Evolutionary conservation across 306 rosid genomes (phyloP).

Genomic region (Malus sieversii): DNA sequence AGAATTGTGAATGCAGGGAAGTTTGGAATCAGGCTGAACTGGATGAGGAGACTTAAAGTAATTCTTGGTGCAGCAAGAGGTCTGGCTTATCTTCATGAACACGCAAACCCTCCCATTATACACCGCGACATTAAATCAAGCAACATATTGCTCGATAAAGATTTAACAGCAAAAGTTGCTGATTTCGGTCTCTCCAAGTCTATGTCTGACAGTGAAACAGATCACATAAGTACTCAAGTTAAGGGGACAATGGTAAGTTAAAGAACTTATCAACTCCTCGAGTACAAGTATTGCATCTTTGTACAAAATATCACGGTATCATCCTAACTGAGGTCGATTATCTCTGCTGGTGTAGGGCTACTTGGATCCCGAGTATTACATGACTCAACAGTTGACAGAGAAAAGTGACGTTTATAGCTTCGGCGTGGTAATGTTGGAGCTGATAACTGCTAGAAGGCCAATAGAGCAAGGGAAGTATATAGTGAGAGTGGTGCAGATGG

Average conservation of each 20-base stretch:
- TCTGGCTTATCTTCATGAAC: conserved; percentile 69
- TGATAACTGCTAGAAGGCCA: conserved; percentile 60
- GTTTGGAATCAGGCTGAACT: conserved; percentile 60
- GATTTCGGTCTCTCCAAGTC: conserved; percentile 88
- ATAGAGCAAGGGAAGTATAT: conserved; percentile 58
- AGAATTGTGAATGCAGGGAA: conserved; percentile 37
- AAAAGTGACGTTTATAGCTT: conserved; percentile 78
- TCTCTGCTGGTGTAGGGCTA: conserved; percentile 46
- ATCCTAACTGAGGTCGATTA: neutral
- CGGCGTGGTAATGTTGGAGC: conserved; percentile 70
- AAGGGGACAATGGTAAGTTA: conserved; percentile 58
- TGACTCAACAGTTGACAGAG: conserved; percentile 43
- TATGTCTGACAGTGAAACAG: conserved; percentile 40
- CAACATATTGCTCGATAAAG: conserved; percentile 64
- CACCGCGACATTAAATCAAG: conserved; percentile 81
- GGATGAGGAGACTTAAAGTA: conserved; percentile 62
- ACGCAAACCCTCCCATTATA: conserved; percentile 67
- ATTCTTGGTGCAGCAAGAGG: conserved; percentile 76
- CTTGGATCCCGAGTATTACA: conserved; percentile 53
- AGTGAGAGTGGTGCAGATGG: conserved; percentile 51
- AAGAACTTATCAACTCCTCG: neutral
- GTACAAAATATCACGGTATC: neutral
- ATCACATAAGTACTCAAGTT: conserved; percentile 63
- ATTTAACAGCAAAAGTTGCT: conserved; percentile 57
- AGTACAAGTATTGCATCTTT: neutral